phyloP scores from a whole-genome alignment of 2,329 filamentous ascomycete genomes.

The Xylaria sp. region DNA sequence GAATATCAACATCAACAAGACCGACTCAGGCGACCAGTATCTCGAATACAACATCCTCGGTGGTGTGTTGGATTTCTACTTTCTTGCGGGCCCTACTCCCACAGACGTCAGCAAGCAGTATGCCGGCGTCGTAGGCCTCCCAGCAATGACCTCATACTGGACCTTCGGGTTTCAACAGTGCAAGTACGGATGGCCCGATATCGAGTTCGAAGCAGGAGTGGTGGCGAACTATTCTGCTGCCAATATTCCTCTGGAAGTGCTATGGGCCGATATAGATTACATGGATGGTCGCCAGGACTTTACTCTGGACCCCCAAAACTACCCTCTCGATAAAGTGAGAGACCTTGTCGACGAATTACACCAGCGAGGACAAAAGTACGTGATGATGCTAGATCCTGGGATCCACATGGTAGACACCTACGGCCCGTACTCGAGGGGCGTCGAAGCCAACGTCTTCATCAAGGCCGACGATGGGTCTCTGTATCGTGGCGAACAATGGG shows the following conservation, averaged over 20 bases:
- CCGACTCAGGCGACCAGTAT: conserved; percentile 62
- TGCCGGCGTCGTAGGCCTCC: conserved; percentile 59
- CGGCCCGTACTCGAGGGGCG: conserved; percentile 44
- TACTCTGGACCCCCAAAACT: conserved; percentile 65
- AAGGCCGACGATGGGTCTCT: conserved; percentile 57
- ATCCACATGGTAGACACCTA: conserved; percentile 51
- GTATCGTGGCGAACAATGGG: conserved; percentile 70
- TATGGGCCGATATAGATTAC: conserved; percentile 69
- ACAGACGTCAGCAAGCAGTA: conserved; percentile 62
- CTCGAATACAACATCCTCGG: conserved; percentile 76
- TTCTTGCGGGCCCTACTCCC: conserved; percentile 61
- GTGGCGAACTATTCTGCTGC: conserved; percentile 67
- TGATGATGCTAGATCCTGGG: conserved; percentile 74
- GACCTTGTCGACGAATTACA: conserved; percentile 70
- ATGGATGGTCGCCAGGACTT: conserved; percentile 64
- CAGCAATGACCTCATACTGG: conserved; percentile 66
- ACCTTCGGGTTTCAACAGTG: conserved; percentile 65
- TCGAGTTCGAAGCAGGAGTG: conserved; percentile 66
- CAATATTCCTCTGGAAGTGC: conserved; percentile 67
- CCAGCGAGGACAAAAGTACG: conserved; percentile 67
- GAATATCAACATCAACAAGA: conserved; percentile 62
- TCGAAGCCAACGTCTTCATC: conserved; percentile 55
- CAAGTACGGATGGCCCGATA: conserved; percentile 64
- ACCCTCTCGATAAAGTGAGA: conserved; percentile 65
- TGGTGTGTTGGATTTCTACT: conserved; percentile 71